Percentiles rank a stretch among this genome's conserved stretches.
Evolutionary conservation across 176 grass and related monocot genomes (phyloP).

Genomic region (Panicum miliaceum): DNA sequence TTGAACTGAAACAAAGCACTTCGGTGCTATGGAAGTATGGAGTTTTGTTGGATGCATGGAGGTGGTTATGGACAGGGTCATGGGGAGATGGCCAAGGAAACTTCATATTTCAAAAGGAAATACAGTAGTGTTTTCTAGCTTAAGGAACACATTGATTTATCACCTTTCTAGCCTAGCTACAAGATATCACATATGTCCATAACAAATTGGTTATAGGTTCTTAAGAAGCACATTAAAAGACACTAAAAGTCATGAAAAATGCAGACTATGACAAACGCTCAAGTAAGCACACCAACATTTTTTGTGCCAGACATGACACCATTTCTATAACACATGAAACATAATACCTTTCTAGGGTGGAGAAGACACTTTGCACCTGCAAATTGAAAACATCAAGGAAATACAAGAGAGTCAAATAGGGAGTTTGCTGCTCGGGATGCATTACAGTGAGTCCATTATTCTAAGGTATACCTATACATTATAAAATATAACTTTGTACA

Average conservation of each 20-base stretch:
- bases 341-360: slow-evolving; percentile 65
- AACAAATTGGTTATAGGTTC: not conserved
- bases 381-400: slow-evolving; percentile 26
- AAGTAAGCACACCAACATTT: not conserved
- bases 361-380: slow-evolving; percentile 79
- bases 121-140: slow-evolving; percentile 1
- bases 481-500: not conserved
- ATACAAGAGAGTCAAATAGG: not conserved
- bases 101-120: not conserved
- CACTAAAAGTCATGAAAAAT: not conserved
- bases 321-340: not conserved
- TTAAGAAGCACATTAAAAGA: not conserved
- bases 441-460: not conserved
- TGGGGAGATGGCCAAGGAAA: not conserved
- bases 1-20: slow-evolving; percentile 1
- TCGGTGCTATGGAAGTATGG: not conserved
- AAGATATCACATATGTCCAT: not conserved
- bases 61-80: not conserved
- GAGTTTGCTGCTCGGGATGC: not conserved
- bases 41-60: not conserved
- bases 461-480: not conserved
- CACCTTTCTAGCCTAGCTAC: not conserved
- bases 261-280: not conserved
- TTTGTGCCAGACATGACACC: not conserved
- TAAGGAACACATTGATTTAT: not conserved